phyloP scores from a whole-genome alignment of 2,329 filamentous ascomycete genomes.

The Hawksworthiomyces lignivorus region DNA sequence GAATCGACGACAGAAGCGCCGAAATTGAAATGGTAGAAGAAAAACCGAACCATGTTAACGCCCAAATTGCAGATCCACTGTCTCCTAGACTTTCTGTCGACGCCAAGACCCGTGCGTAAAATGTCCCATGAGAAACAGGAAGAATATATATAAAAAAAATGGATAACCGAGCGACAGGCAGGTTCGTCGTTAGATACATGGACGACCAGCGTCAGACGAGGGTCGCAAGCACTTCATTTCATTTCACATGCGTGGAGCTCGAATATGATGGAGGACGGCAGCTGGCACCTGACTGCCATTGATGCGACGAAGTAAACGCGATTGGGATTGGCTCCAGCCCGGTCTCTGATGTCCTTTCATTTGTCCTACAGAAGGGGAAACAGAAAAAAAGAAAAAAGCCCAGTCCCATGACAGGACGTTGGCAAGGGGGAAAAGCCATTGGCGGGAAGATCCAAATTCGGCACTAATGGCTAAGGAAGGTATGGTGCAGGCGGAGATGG shows the following conservation, averaged over 20 bases:
- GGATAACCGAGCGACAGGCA: not conserved
- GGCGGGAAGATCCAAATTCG: not conserved
- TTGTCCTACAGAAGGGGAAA: constrained; percentile 9
- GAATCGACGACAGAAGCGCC: too few relatives aligned
- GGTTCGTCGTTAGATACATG: not conserved
- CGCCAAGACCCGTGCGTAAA: too few relatives aligned
- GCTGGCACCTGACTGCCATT: constrained; percentile 5
- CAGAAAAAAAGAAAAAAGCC: not conserved
- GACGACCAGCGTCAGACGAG: too few relatives aligned
- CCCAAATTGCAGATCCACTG: too few relatives aligned
- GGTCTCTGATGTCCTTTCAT: constrained; percentile 9
- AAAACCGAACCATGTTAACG: too few relatives aligned
- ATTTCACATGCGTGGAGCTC: constrained; percentile 4
- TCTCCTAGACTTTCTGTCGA: too few relatives aligned
- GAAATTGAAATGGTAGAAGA: too few relatives aligned
- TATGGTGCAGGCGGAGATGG: not conserved
- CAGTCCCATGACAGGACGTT: not conserved
- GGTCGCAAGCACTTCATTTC: not conserved
- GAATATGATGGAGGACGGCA: constrained; percentile 8
- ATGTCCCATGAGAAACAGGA: too few relatives aligned
- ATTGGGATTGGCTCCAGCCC: not conserved
- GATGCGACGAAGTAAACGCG: constrained; percentile 9
- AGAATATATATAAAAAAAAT: not conserved
- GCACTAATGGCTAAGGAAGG: constrained; percentile 5
- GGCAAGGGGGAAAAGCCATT: not conserved